A percentile compares a stretch with the other conserved stretches of the same genome.
These are phyloP conservation scores for Umbellularia californica DNA, from an alignment of 164 flowering plant species.

Conservation along the genomic window DNA sequence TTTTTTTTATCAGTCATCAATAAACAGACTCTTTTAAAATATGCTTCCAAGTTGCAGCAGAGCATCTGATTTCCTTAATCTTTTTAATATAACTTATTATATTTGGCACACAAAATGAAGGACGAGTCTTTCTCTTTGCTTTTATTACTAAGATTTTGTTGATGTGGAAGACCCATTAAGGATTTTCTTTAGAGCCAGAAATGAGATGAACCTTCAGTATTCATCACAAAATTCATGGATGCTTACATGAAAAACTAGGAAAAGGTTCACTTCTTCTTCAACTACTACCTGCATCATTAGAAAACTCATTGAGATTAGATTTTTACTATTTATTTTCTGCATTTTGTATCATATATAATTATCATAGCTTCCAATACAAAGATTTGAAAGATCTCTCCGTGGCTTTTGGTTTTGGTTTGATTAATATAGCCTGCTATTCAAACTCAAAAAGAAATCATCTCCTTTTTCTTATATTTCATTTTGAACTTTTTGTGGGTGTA, in stretches of 20 bases:
- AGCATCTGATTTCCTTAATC: neutral
- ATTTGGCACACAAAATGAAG: neutral
- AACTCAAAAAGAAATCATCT: neutral
- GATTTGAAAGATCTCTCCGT: too few species aligned
- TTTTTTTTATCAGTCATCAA: neutral
- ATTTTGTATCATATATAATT: too few species aligned
- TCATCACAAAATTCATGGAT: too few species aligned
- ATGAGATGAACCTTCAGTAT: too few species aligned
- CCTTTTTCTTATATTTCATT: too few species aligned
- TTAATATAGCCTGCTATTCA: neutral
- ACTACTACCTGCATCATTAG: too few species aligned
- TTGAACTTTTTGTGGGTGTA: neutral
- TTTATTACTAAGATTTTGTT: neutral
- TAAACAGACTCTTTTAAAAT: neutral
- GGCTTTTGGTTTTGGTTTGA: neutral
- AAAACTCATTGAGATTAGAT: too few species aligned
- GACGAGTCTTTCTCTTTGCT: neutral
- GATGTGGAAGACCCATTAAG: neutral
- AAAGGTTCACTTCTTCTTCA: too few species aligned
- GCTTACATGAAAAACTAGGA: too few species aligned
- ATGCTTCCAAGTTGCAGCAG: neutral
- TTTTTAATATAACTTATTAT: neutral
- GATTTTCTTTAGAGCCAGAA: too few species aligned
- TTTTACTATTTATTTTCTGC: neutral
- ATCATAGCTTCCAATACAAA: neutral